Evolutionary conservation across 495 filamentous ascomycete species (phyloP).

Genomic region (Podospora comata): DNA sequence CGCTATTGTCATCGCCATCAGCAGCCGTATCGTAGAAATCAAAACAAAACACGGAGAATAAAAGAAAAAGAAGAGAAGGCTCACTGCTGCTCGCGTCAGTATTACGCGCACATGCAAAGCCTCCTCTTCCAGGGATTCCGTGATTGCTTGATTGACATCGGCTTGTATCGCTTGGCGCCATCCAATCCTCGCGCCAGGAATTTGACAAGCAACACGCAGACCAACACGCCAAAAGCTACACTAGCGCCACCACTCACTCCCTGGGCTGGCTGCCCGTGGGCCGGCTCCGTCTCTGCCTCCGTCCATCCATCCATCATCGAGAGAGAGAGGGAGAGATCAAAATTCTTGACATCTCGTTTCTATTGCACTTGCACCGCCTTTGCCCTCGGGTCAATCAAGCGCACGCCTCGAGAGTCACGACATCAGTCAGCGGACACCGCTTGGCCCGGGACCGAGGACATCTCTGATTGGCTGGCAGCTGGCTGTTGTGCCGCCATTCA

Average conservation of each 20-base stretch:
- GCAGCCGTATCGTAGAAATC: not conserved
- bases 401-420: slow-evolving; percentile 6
- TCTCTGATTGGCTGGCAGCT: not conserved
- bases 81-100: not conserved
- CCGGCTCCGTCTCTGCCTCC: not conserved
- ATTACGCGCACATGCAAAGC: not conserved
- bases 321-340: not conserved
- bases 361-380: not conserved
- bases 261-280: not conserved
- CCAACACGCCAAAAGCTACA: not conserved
- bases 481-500: not conserved
- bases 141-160: slow-evolving; percentile 8
- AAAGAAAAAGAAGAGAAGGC: not conserved
- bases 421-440: slow-evolving; percentile 20
- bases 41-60: not conserved
- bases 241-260: not conserved
- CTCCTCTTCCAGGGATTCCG: not conserved
- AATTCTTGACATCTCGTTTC: not conserved
- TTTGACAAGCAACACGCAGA: slow-evolving; percentile 10
- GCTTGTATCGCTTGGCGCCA: slow-evolving; percentile 10
- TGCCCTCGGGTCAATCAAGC: not conserved
- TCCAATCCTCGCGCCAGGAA: slow-evolving; percentile 5
- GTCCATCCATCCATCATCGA: not conserved
- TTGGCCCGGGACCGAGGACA: slow-evolving; percentile 1
- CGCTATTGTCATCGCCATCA: no score